Evolutionary conservation across 371 early-diverging fungal genomes (phyloP).

Genomic region (Quaeritorhiza haematococci): DNA sequence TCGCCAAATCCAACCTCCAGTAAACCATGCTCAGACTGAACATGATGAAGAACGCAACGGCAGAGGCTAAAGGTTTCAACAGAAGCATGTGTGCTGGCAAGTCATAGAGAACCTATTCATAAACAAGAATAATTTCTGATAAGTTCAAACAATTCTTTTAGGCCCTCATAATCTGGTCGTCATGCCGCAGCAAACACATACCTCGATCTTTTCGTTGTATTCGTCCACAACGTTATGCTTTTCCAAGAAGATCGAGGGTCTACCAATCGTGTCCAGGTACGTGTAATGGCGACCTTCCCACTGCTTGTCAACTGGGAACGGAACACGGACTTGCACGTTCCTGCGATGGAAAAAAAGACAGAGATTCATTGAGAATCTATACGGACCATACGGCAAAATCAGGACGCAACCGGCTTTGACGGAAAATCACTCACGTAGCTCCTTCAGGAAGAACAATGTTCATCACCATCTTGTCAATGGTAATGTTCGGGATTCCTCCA

Average conservation of each 20-base stretch:
- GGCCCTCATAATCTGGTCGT: background rate
- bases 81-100: constrained; percentile 16
- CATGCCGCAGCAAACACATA: constrained; percentile 3
- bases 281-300: constrained; percentile 43
- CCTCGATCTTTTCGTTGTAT: constrained; percentile 23
- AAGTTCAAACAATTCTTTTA: background rate
- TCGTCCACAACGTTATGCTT: constrained; percentile 63
- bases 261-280: constrained; percentile 73
- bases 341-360: constrained; percentile 8
- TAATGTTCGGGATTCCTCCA: constrained; percentile 56
- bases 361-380: background rate
- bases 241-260: constrained; percentile 54
- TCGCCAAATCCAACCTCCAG: constrained; percentile 32
- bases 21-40: constrained; percentile 26
- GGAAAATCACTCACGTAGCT: constrained; percentile 57
- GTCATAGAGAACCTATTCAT: constrained; percentile 29
- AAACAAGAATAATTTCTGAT: background rate
- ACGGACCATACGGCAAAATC: background rate
- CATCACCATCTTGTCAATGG: constrained; percentile 61
- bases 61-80: constrained; percentile 33
- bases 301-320: constrained; percentile 48
- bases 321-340: constrained; percentile 53
- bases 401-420: too few relatives aligned
- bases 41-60: constrained; percentile 20
- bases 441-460: constrained; percentile 89